phyloP scores from a whole-genome alignment of 2,329 filamentous ascomycete species.

The Periconia sp. region DNA sequence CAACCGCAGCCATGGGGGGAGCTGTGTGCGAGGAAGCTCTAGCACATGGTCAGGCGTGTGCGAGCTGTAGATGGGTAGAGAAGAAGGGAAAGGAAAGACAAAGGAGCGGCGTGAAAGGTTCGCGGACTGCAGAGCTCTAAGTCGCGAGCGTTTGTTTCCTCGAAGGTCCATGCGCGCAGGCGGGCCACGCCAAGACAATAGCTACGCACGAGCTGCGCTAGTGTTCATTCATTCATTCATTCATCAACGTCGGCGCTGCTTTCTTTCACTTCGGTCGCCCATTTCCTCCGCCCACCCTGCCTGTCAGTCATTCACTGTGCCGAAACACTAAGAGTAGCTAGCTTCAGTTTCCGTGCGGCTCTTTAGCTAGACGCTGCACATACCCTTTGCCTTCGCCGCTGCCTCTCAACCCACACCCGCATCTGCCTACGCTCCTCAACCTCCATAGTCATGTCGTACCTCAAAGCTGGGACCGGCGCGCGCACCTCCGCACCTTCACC shows the following conservation, averaged over 20 bases:
- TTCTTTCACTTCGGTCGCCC: neutral
- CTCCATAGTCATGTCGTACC: slow-evolving; percentile 40
- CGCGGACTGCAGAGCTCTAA: slow-evolving; percentile 6
- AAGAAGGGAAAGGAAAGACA: slow-evolving; percentile 21
- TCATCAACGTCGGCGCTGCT: neutral
- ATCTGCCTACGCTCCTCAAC: neutral
- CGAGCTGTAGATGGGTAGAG: neutral
- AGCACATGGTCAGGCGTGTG: slow-evolving; percentile 29
- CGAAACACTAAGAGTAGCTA: neutral
- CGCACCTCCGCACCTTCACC: slow-evolving; percentile 65
- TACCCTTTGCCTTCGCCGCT: too few relatives aligned
- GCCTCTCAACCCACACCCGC: slow-evolving; percentile 2
- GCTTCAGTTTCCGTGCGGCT: slow-evolving; percentile 29
- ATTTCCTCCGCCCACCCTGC: neutral
- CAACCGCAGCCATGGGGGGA: slow-evolving; percentile 63
- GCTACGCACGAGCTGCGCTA: too few relatives aligned
- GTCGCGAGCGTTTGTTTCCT: slow-evolving; percentile 13
- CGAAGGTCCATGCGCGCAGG: too few relatives aligned
- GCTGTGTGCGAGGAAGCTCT: slow-evolving; percentile 14
- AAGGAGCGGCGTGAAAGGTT: slow-evolving; percentile 24
- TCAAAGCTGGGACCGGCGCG: slow-evolving; percentile 34
- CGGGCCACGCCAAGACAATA: too few relatives aligned
- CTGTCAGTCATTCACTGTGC: neutral
- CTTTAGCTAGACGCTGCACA: slow-evolving; percentile 42
- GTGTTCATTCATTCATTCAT: too few relatives aligned